Conservation (phyloP, 768 basidiomycete species). For the Dacryopinax primogenitus region DNA sequence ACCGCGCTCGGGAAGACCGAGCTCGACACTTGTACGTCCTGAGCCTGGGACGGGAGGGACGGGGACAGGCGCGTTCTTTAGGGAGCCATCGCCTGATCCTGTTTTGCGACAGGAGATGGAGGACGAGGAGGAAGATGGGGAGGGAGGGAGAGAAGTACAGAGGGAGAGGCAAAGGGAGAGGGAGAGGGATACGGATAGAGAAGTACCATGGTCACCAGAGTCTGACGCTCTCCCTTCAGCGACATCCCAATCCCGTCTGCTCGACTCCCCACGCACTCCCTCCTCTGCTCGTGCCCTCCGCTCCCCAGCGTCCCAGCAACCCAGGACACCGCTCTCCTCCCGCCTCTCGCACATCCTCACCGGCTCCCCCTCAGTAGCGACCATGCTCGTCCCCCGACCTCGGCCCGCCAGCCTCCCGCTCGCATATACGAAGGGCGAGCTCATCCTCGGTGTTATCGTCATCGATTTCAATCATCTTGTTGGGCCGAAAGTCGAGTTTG, state of each 20-base stretch:
- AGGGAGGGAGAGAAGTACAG: neutral
- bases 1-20: neutral
- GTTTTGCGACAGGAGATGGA: no score
- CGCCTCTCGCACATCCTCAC: neutral
- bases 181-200: neutral
- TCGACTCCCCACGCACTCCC: neutral
- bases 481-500: constrained; percentile 74
- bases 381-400: neutral
- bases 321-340: neutral
- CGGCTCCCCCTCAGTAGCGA: constrained; percentile 1
- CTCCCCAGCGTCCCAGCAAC: neutral
- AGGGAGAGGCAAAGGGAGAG: neutral
- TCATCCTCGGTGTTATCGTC: constrained; percentile 78
- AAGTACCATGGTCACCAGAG: neutral
- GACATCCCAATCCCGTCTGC: neutral
- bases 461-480: constrained; percentile 93
- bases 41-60: neutral
- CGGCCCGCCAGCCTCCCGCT: neutral
- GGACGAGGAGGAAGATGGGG: neutral
- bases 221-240: neutral
- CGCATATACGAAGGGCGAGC: constrained; percentile 11
- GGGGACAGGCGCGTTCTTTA: neutral
- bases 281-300: neutral
- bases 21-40: neutral
- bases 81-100: no score